Evolutionary conservation across 1,284 basidiomycete species (phyloP).

Genomic region (Calocybe gambosa): DNA sequence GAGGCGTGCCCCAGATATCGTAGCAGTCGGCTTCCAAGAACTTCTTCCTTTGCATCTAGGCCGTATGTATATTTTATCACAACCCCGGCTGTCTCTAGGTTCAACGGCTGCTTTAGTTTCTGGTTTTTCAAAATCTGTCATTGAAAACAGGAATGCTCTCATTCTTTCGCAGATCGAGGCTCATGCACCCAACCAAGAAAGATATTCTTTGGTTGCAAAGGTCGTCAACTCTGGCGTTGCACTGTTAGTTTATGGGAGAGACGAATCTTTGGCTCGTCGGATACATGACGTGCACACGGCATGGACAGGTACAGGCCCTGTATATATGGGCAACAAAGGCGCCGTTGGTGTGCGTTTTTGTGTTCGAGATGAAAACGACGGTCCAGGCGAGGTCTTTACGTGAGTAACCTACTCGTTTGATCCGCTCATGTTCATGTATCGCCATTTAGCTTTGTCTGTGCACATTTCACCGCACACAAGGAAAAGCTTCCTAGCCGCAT

Average conservation of each 20-base stretch:
- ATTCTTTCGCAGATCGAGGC: slow-evolving; percentile 67
- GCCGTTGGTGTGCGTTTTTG: slow-evolving; percentile 87
- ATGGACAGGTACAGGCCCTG: slow-evolving; percentile 73
- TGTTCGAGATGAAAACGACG: slow-evolving; percentile 48
- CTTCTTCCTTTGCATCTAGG: slow-evolving; percentile 79
- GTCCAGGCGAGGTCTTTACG: slow-evolving; percentile 75
- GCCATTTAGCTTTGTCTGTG: slow-evolving; percentile 76
- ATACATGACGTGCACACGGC: slow-evolving; percentile 65
- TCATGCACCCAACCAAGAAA: slow-evolving; percentile 59
- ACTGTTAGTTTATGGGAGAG: slow-evolving; percentile 73
- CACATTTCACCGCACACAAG: slow-evolving; percentile 87
- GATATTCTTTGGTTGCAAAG: slow-evolving; percentile 67
- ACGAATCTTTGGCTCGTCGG: slow-evolving; percentile 55
- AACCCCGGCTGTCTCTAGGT: background rate
- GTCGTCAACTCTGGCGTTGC: slow-evolving; percentile 78
- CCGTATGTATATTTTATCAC: slow-evolving; percentile 40
- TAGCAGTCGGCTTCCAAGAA: slow-evolving; percentile 88
- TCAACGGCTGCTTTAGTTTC: slow-evolving; percentile 40
- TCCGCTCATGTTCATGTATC: slow-evolving; percentile 6
- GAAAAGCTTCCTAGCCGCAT: slow-evolving; percentile 69
- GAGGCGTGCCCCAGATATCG: slow-evolving; percentile 67
- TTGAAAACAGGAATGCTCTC: slow-evolving; percentile 54
- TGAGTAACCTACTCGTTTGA: slow-evolving; percentile 34
- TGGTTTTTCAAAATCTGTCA: slow-evolving; percentile 55
- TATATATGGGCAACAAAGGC: slow-evolving; percentile 92